Base-by-base conservation (phyloP, 2,329 filamentous ascomycete species). In the Colletotrichum tropicale region DNA sequence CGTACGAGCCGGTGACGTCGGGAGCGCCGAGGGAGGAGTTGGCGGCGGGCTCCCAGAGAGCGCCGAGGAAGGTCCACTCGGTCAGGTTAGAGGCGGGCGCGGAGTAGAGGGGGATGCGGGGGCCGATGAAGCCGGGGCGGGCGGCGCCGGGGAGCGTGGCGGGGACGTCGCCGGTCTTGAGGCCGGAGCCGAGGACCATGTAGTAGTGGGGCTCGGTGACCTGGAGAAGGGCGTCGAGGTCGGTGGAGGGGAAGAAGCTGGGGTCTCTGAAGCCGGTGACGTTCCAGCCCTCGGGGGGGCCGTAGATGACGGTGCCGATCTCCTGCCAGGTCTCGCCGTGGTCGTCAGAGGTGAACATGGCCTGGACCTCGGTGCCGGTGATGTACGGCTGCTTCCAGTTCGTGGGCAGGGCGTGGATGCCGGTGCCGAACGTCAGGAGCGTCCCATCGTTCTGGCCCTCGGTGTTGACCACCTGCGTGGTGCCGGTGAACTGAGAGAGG, bases 261-360 rank as follows among this genome's bases (percentile, higher is more conserved):
- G 76, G 76, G 66, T 78, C 76, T 55, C 76, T 48, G 75, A 75
- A 78, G 32, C 76, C 76, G 43, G 76, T 78, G n/a, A 77, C 75
- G 38, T 77, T 77, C 76, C 75, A 77, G 24, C 71, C 71, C 55
- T 78, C 71, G 16, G 76, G 76, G 5, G 76, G 76, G 10, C 70
- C 36, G 15, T 71, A 74, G 21, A 77, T 48, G 8, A 76, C 76
- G 12, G 76, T 77, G 70, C 70, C 67, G 58, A 74, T 16, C 55
- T 76, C 76, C 5, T 71, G 56, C 76, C 76, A 78, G 16, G 71
- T 77, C 15, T 26, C 30, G 7, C 76, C 76, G 8, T 67, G 67
- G 24, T 78, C 76, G n/a, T 69, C 15, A 1, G 76, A 78, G 9
- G 62, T 68, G 56, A 38, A 75, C 43, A 78, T 8, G 55, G 75